Evolutionary conservation across 164 flowering plant genomes (phyloP), one percentile per base, ranked within the genome.

Genomic region (Chimonanthus salicifolius): DNA sequence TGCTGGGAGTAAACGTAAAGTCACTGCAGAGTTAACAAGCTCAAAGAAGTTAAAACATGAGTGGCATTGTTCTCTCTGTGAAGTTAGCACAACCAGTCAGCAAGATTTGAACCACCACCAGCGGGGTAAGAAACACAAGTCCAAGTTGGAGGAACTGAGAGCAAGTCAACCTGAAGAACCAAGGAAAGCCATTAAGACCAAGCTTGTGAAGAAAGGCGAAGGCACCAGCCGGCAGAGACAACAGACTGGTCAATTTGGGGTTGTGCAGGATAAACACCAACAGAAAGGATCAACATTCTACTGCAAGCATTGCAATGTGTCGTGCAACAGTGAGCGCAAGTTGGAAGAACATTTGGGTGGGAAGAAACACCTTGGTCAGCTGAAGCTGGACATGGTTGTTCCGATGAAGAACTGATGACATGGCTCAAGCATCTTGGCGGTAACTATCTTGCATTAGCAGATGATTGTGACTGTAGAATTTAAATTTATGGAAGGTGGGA

Each of bases 21-120:
- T 33, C 33, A 33, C 60, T 54, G 13, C 60, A 54, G 60, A 54
- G 60, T 13, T 54, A 1, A 54, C 15, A 3, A 54, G 15, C 4
- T 16, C 16, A 1, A 54, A 54, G 15, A 54, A 54, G 60, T 47
- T 21, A 20, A 46, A 50, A 43, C 43, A 60, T 18, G 49, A 58
- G 58, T 72, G 67, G 66, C 46, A 18, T 33, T 72, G 68, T 7
- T 45, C 48, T 15, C 68, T 46, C 2, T 72, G 74, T 47, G 33
- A 47, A 8, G 74, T 72, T 16, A 62, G 74, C 15, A 13, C 64
- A 4, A 47, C 64, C 4, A 62, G 68, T 47, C 3, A 62, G 49
- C n/a, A 47, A n/a, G 5, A 10, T 33, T 50, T 46, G 49, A 62
- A 72, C 8, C 10, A 47, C 7, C 74, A 72, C 47, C 11, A 46